These are phyloP conservation scores for Beauveria pseudobassiana DNA, from an alignment of 2,329 filamentous ascomycete genomes.

Conservation along the genomic window DNA sequence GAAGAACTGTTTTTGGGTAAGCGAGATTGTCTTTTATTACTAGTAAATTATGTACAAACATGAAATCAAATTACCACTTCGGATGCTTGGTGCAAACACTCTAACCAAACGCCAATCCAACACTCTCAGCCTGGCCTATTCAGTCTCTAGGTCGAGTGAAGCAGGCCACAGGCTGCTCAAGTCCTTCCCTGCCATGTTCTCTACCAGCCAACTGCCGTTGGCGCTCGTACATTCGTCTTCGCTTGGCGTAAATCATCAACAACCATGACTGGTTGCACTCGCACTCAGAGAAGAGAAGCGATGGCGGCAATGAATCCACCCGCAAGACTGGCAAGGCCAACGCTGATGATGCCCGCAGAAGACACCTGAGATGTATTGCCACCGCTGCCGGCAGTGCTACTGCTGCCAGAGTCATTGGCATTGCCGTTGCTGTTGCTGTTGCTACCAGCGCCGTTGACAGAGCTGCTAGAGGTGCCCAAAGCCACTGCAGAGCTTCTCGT, in stretches of 20 bases:
- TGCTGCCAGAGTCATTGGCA: not conserved
- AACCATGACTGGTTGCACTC: not conserved
- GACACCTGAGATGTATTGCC: not conserved
- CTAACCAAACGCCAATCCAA: no score
- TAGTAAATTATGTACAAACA: no score
- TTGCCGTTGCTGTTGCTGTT: not conserved
- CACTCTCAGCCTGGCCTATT: no score
- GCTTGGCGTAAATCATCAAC: not conserved
- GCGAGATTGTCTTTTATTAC: no score
- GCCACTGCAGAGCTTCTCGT: not conserved
- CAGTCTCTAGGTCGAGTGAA: no score
- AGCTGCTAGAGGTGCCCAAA: not conserved
- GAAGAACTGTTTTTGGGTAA: no score
- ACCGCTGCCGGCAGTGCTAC: not conserved
- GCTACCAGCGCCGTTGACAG: not conserved
- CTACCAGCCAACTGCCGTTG: no score
- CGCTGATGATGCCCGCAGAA: not conserved
- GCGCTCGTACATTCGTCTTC: no score
- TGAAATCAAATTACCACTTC: no score
- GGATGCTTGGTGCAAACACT: no score
- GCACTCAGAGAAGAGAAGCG: slow-evolving; percentile 1
- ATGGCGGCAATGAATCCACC: slow-evolving; percentile 4
- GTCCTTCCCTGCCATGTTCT: no score
- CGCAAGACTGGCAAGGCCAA: not conserved
- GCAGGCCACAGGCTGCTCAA: no score